phyloP scores from a whole-genome alignment of 2,329 filamentous ascomycete genomes.

The Westerdykella aurantiaca region DNA sequence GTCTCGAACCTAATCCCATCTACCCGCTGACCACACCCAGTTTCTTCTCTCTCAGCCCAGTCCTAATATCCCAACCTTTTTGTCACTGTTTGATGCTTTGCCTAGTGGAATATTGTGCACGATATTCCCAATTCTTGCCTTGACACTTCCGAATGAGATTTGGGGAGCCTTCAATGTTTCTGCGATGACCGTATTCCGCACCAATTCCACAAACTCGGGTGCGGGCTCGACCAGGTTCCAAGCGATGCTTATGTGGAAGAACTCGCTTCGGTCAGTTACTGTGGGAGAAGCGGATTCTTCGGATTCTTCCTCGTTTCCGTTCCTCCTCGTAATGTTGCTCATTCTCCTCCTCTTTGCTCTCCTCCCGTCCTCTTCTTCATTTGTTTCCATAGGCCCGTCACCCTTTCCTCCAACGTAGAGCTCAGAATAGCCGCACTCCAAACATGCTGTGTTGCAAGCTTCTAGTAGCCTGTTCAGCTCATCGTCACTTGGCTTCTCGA shows the following conservation, averaged over 20 bases:
- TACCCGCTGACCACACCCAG: background rate
- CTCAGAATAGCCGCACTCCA: constrained; percentile 58
- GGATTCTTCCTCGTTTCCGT: background rate
- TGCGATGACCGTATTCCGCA: constrained; percentile 19
- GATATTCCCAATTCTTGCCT: constrained; percentile 45
- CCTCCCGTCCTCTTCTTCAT: constrained; percentile 5
- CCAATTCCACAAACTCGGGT: constrained; percentile 19
- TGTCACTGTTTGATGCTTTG: background rate
- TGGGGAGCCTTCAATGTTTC: constrained; percentile 16
- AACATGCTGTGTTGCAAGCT: constrained; percentile 60
- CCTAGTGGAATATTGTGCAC: constrained; percentile 24
- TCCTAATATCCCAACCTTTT: background rate
- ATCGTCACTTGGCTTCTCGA: constrained; percentile 38
- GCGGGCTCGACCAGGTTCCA: constrained; percentile 54
- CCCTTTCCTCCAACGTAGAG: constrained; percentile 54
- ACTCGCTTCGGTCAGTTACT: constrained; percentile 43
- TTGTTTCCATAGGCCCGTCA: constrained; percentile 25
- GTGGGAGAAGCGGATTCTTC: background rate
- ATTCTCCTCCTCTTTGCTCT: constrained; percentile 12
- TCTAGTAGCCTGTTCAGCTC: constrained; percentile 51
- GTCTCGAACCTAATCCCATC: background rate
- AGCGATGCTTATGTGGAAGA: constrained; percentile 84
- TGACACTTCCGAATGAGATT: constrained; percentile 38
- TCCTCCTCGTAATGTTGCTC: background rate
- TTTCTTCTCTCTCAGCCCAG: background rate